Evolutionary conservation across 495 filamentous ascomycete genomes (phyloP), one percentile per base, ranked within the genome.

Genomic region (Hyaloscypha variabilis): DNA sequence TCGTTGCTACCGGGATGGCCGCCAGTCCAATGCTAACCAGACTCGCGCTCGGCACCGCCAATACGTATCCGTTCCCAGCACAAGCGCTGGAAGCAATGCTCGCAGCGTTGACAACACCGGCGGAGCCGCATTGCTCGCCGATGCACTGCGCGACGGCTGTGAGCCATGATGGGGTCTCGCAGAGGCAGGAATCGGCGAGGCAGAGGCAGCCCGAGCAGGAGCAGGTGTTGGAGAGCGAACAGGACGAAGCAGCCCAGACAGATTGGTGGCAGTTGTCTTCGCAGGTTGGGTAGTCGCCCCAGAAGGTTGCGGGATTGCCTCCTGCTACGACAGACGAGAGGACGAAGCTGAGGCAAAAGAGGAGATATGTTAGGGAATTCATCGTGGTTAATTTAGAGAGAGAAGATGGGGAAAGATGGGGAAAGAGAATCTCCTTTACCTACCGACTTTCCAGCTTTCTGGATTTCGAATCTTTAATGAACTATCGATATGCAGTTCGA

Each of bases 151-250:
- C 31, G 26, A 50, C 34, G 6, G 58, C 58, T 13, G 24, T 49
- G 21, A 49, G 58, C 36, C 21, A 61, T 4, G 58, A 61, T 2
- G 19, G 14, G 2, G 58, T 50, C 21, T 46, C 39, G 46, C 58
- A 61, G 19, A 61, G 58, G 42, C 58, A 61, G 6, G 39, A 50
- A 29, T 61, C 24, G 2, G 31, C 13, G 23, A 49, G 26, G 42
- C 58, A 61, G 39, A 61, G 46, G 30, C 58, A 61, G 8, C 58
- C 58, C 2, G 8, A 5, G 34, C 58, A 61, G 23, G 46, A 61
- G 46, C 58, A 61, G 24, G 58, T 50, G 39, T 61, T 61, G 13
- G 58, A 6, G 31, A 61, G 39, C 2, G 58, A 24, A 26, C 58
- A 61, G 24, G 21, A 24, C 24, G 49, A 36, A 10, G 19, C 2